Conservation (phyloP, 177 flowering plant genomes). For the Vitis hybrid region DNA sequence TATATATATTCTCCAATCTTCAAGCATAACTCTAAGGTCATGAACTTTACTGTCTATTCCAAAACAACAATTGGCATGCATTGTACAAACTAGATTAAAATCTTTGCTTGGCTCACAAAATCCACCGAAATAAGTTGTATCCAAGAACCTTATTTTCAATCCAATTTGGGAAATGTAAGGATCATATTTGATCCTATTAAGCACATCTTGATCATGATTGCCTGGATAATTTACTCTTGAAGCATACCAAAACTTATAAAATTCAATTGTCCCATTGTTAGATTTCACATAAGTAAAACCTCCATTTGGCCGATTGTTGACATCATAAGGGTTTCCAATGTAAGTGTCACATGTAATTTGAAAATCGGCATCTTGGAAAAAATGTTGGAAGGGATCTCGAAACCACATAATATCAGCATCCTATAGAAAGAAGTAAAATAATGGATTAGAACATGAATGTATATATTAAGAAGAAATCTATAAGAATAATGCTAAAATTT, state of each 20-base stretch:
- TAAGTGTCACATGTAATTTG: slow-evolving; percentile 52
- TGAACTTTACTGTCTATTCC: slow-evolving; percentile 48
- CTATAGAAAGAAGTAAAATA: slow-evolving; percentile 21
- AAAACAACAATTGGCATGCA: slow-evolving; percentile 58
- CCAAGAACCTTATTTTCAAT: slow-evolving; percentile 41
- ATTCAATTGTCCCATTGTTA: slow-evolving; percentile 34
- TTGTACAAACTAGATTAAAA: slow-evolving; percentile 42
- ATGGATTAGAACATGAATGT: too few relatives aligned
- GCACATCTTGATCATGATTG: slow-evolving; percentile 53
- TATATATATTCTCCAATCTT: slow-evolving; percentile 50
- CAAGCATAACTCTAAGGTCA: slow-evolving; percentile 45
- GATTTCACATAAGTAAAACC: slow-evolving; percentile 49
- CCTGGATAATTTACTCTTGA: slow-evolving; percentile 36
- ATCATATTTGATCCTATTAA: slow-evolving; percentile 40
- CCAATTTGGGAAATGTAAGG: slow-evolving; percentile 30
- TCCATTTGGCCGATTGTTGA: slow-evolving; percentile 45
- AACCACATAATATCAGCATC: slow-evolving; percentile 70
- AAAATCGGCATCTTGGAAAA: slow-evolving; percentile 42
- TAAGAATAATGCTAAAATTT: too few relatives aligned
- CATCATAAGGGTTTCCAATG: slow-evolving; percentile 27
- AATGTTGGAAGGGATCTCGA: slow-evolving; percentile 37
- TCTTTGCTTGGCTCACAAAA: slow-evolving; percentile 51
- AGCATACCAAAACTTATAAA: slow-evolving; percentile 55
- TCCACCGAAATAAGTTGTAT: slow-evolving; percentile 51
- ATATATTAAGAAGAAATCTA: too few relatives aligned